Evolutionary conservation across 257 asterid species (phyloP), one percentile per base, ranked within the genome.

Genomic region (Nyctanthes arbortristis): DNA sequence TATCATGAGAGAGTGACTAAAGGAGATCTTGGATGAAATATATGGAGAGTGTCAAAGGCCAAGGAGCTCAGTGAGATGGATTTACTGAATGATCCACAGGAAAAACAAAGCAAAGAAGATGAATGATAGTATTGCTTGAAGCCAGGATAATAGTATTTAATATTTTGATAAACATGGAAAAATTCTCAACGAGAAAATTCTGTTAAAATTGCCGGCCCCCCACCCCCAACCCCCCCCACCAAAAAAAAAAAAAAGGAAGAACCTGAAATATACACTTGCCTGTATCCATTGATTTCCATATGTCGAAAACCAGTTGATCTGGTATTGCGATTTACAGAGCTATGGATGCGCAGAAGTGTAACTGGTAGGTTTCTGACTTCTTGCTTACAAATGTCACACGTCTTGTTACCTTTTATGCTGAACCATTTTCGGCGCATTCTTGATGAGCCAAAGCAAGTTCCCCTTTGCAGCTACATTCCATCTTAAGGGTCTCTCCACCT

Each of bases 311-410:
- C 72, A 47, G 27, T 62, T 18, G 66, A 63, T 56, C 71, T 40
- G n/a, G 61, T 12, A 63, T 39, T 75, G 66, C 66, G 82, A 71
- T 81, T 74, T 52, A 36, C 75, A 30, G 74, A 55, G 75, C 88
- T 92, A 62, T 88, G 96, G 61, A 92, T 83, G 8, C 91, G 89
- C 28, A 87, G 64, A 60, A 92, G 96, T 30, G 96, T 92, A 73
- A 88, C 96, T 0, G 96, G 94, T 10, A 92, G 89, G 81, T 92
- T 92, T 45, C 61, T 75, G 67, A 92, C 96, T 68, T 92, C 91
- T 85, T 89, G 88, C 73, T 86, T 88, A 91, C 98, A 92, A 58
- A 92, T 88, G 45, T 92, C 98, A 68, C 98, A 92, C 3, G 87
- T 89, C 78, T 82, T 92, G 89, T 89, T 92, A 20, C 98, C 98